Evolutionary conservation across 2,329 filamentous ascomycete species (phyloP).

Genomic region (Ceratocystis diversiconidia): DNA sequence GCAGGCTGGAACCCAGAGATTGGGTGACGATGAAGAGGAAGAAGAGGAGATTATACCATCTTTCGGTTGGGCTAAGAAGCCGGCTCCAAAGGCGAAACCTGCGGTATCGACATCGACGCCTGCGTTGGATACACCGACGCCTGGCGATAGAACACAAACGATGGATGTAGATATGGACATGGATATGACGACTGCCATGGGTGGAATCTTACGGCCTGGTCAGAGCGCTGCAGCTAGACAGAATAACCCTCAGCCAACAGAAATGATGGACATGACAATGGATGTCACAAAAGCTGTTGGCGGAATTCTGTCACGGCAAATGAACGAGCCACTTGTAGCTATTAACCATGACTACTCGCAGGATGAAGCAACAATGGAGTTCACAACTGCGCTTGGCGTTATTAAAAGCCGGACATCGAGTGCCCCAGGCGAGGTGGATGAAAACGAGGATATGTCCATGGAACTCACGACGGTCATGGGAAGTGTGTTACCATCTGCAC

Average conservation of each 20-base stretch:
- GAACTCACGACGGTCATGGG: conserved; percentile 57
- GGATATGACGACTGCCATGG: conserved; percentile 43
- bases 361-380: conserved; percentile 58
- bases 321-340: conserved; percentile 20
- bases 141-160: conserved; percentile 18
- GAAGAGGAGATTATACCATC: conserved; percentile 57
- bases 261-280: conserved; percentile 84
- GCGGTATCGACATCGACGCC: conserved; percentile 18
- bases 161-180: conserved; percentile 36
- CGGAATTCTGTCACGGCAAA: conserved; percentile 48
- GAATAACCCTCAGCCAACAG: conserved; percentile 26
- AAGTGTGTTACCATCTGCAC: conserved; percentile 30
- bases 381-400: conserved; percentile 63
- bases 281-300: conserved; percentile 78
- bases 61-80: conserved; percentile 59
- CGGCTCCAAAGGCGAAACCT: not conserved
- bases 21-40: conserved; percentile 37
- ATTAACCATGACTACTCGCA: conserved; percentile 26
- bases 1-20: conserved; percentile 57
- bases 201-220: conserved; percentile 28
- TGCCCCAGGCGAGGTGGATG: conserved; percentile 25
- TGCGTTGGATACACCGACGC: not conserved
- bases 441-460: conserved; percentile 63
- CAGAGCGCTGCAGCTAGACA: not conserved
- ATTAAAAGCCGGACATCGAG: conserved; percentile 36